A percentile compares a stretch with the other conserved stretches of the same genome.
These are phyloP conservation scores for Euphorbia schlechtendalii DNA, from an alignment of 441 rosid genomes.

Conservation along the genomic window DNA sequence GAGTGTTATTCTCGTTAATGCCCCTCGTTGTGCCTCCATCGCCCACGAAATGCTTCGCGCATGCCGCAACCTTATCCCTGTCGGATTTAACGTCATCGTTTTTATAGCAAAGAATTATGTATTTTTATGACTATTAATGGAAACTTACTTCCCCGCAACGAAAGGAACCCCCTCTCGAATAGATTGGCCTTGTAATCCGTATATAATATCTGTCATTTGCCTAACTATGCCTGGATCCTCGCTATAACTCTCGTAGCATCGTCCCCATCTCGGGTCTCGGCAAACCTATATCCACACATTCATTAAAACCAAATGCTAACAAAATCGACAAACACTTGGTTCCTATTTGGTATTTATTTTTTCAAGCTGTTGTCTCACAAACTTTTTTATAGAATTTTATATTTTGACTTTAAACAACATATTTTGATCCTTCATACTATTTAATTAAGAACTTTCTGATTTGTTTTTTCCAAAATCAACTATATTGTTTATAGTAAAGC, in stretches of 20 bases:
- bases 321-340: slow-evolving; percentile 10
- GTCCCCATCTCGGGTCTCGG: slow-evolving; percentile 74
- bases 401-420: no score
- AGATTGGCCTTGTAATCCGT: slow-evolving; percentile 55
- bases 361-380: no score
- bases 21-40: slow-evolving; percentile 66
- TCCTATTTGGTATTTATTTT: no score
- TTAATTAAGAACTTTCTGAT: no score
- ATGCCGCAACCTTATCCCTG: slow-evolving; percentile 54
- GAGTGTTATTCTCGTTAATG: slow-evolving; percentile 56
- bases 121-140: neutral
- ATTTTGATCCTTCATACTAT: no score
- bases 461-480: no score
- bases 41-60: slow-evolving; percentile 69
- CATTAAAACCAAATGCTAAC: neutral
- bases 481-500: no score
- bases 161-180: slow-evolving; percentile 43
- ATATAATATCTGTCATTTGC: slow-evolving; percentile 50
- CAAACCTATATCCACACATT: slow-evolving; percentile 30
- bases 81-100: neutral
- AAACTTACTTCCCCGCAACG: slow-evolving; percentile 56
- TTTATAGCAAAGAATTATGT: neutral
- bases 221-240: slow-evolving; percentile 50
- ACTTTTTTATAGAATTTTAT: no score
- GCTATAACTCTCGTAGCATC: slow-evolving; percentile 67